Conservation (phyloP, 176 grass and related monocot species). For the Lolium perenne region DNA sequence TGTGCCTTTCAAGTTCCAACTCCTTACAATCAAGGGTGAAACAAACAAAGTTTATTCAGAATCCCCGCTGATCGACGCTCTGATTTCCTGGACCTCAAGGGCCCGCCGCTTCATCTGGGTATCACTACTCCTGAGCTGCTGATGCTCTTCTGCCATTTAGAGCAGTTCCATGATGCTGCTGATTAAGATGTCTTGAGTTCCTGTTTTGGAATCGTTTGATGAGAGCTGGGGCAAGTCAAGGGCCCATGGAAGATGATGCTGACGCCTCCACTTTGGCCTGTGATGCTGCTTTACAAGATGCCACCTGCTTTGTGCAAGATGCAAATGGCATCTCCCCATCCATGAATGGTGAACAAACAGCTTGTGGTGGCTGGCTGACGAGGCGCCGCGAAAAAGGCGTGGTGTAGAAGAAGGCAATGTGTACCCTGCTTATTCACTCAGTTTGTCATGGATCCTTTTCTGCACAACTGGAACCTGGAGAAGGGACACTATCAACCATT, state of each 20-base stretch:
- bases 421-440: constrained; percentile 44
- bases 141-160: constrained; percentile 2
- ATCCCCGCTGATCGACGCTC: not conserved
- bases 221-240: constrained; percentile 39
- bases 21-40: constrained; percentile 24
- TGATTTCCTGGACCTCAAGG: not conserved
- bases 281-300: constrained; percentile 50
- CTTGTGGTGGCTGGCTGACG: constrained; percentile 37
- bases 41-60: constrained; percentile 9
- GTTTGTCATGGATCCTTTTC: not conserved
- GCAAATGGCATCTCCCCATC: constrained; percentile 24
- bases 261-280: constrained; percentile 38
- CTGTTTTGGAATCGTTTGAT: constrained; percentile 36
- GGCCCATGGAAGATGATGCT: constrained; percentile 28
- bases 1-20: constrained; percentile 38
- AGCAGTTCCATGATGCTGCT: not conserved
- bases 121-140: not conserved
- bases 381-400: constrained; percentile 46
- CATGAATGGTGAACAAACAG: constrained; percentile 46
- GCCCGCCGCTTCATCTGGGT: not conserved
- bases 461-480: constrained; percentile 23
- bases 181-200: constrained; percentile 4
- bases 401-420: constrained; percentile 42
- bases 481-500: constrained; percentile 14
- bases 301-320: constrained; percentile 50